These are phyloP conservation scores for Thraustochytrium striatum DNA, from an alignment of 352 stramenopile genomes.

Conservation along the genomic window DNA sequence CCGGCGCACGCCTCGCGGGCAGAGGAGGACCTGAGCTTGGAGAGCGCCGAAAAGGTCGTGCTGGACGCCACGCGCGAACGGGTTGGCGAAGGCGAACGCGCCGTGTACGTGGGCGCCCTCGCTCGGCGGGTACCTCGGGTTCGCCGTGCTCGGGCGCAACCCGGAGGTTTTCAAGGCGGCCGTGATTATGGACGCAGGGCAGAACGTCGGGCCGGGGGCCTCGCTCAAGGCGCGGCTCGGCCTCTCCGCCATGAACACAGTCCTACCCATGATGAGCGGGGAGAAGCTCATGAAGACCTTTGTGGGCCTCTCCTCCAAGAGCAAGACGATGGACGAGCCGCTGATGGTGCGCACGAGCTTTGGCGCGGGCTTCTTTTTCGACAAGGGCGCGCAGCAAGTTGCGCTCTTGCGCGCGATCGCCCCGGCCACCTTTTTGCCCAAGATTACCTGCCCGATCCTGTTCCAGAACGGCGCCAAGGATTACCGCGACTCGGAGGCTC, in stretches of 20 bases:
- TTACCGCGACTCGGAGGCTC: conserved; percentile 58
- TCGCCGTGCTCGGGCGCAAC: conserved; percentile 54
- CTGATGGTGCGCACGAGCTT: conserved; percentile 56
- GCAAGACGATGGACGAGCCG: conserved; percentile 53
- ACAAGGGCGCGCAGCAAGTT: conserved; percentile 54
- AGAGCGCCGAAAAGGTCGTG: no score
- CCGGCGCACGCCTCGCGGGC: no score
- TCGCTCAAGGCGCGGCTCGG: conserved; percentile 57
- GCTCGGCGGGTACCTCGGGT: conserved; percentile 59
- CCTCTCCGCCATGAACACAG: conserved; percentile 28
- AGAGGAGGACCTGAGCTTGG: no score
- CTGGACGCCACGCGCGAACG: no score
- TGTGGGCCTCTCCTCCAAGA: conserved; percentile 16
- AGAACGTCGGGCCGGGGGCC: conserved; percentile 59
- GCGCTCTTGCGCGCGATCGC: conserved; percentile 56
- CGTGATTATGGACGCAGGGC: conserved; percentile 58
- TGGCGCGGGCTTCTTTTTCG: conserved; percentile 58
- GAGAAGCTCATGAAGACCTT: background rate
- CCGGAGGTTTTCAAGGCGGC: conserved; percentile 54
- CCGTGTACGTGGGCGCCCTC: conserved; percentile 7
- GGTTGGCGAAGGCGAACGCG: no score
- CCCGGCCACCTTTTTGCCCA: conserved; percentile 56
- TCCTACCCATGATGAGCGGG: background rate
- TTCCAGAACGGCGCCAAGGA: conserved; percentile 61
- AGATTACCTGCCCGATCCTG: conserved; percentile 57